Base-by-base conservation (phyloP, 2,329 filamentous ascomycete genomes). In the Stagonosporopsis tanaceti region DNA sequence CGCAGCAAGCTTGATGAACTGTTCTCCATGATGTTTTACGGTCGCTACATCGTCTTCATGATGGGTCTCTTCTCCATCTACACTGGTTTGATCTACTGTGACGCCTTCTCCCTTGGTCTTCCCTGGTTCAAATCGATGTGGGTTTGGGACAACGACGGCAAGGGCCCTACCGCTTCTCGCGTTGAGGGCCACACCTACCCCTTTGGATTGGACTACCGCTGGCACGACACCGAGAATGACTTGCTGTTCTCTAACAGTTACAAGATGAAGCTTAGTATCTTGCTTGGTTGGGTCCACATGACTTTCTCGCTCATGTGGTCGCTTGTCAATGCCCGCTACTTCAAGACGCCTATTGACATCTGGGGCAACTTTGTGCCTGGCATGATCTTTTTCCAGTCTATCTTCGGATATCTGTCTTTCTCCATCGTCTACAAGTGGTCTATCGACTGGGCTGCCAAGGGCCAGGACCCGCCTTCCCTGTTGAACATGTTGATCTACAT, bases 401-500 rank as follows among this genome's bases (percentile, higher is more conserved):
- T 99, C 75, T 99, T 99, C 66, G 95, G 95, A 48, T 99, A 99
- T 75, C 86, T 99, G 17, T 91, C 96, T 45, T 82, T 97, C 72
- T 92, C 91, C 71, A 97, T 99, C 72, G 80, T 99, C 68, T 98
- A 96, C 85, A 99, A 99, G 80, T 99, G 96, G 95, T 89, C 86
- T 9, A 85, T 97, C 35, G 89, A 99, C 77, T 99, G 95, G 95
- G 80, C 80, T 45, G 87, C 83, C 11, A 84, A 83, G 39, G 87
- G 83, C 38, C 75, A 84, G 66, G 84, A 86, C 61, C 92, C 96
- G 1, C 95, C 96, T 2, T 92, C 93, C 70, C 83, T 99, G 59
- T 81, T 99, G 61, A 99, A 99, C 85, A 98, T 98, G 94, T 84
- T 99, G 72, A 99, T 99, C 72, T 97, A 97, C 85, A 99, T 99